Evolutionary conservation across 2,329 filamentous ascomycete genomes (phyloP), one percentile per base, ranked within the genome.

Genomic region (Calonectria pteridis): DNA sequence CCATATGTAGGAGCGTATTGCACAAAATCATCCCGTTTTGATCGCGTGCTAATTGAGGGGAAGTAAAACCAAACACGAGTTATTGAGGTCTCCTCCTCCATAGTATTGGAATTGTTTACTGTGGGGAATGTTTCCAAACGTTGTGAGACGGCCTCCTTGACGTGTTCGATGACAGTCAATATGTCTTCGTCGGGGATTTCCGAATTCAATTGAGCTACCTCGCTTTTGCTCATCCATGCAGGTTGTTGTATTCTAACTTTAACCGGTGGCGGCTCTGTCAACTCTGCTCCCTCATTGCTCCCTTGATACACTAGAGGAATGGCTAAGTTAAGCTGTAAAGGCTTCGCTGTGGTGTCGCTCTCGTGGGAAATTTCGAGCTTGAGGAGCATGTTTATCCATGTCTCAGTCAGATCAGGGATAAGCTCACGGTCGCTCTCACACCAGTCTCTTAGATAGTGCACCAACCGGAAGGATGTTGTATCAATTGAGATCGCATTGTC

Each of bases 11-110:
- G 87, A 0, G 89, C 90, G 70, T 90, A 83, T 69, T 85, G 86
- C 55, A 92, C 87, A 51, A 92, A 82, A 75, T 92, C 90, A 75
- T 89, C 86, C 59, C 91, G 85, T 77, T 92, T 92, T 58, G 87
- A 86, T 4, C 91, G 87, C 0, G 90, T 92, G 50, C 88, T 90
- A 68, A 92, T 88, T 1, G 90, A 91, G 0, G 90, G 90, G 74
- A 92, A 91, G 81, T 92, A 92, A 78, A 92, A 92, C 90, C 90
- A 92, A 1, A 89, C 90, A 11, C 91, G 84, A 4, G 90, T 86
- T 0, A 89, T 77, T 0, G 85, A 79, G 0, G 71, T 77, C 5
- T 76, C 73, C 26, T 59, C 9, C 2, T 26, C 58, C 3, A 14
- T 40, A 18, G 26, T 26, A 0, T 31, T 4, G 1, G 53, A 59